Conservation (phyloP, 345 rosid genomes). For the Conringia planisiliqua region DNA sequence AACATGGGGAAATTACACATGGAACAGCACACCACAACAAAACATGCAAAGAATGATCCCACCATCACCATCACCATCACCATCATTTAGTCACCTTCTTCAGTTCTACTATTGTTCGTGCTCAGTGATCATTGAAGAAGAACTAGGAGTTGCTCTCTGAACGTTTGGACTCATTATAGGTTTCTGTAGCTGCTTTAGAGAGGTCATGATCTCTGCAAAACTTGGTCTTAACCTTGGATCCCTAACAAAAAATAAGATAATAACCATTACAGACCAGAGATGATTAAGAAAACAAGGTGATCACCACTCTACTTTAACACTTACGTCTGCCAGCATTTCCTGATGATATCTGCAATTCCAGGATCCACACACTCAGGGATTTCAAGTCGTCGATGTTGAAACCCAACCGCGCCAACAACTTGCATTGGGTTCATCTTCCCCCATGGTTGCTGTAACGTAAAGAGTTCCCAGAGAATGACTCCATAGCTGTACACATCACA, state of each 20-base stretch:
- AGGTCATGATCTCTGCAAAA: conserved; percentile 84
- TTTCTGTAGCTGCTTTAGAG: conserved; percentile 82
- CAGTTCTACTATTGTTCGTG: background rate
- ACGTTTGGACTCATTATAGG: conserved; percentile 46
- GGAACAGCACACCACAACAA: conserved; percentile 4
- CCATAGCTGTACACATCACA: conserved; percentile 95
- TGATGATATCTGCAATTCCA: conserved; percentile 66
- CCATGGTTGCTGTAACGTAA: conserved; percentile 87
- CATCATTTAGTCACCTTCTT: conserved; percentile 12
- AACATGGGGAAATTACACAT: conserved; percentile 3
- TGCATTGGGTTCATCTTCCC: conserved; percentile 99
- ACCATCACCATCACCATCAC: background rate
- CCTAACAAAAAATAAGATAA: conserved; percentile 29
- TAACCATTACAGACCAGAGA: background rate
- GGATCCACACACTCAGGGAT: conserved; percentile 73
- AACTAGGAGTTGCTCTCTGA: conserved; percentile 40
- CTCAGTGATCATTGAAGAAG: conserved; percentile 32
- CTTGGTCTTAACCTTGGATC: conserved; percentile 88
- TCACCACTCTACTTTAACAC: conserved; percentile 22
- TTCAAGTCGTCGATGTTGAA: conserved; percentile 88
- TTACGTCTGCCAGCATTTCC: conserved; percentile 91
- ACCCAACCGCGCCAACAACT: conserved; percentile 98
- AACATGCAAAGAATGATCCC: conserved; percentile 14
- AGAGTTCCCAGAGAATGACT: conserved; percentile 94
- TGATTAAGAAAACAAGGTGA: background rate